Evolutionary conservation across 345 rosid genomes (phyloP), one percentile per base, ranked within the genome.

Genomic region (Geranium brycei): DNA sequence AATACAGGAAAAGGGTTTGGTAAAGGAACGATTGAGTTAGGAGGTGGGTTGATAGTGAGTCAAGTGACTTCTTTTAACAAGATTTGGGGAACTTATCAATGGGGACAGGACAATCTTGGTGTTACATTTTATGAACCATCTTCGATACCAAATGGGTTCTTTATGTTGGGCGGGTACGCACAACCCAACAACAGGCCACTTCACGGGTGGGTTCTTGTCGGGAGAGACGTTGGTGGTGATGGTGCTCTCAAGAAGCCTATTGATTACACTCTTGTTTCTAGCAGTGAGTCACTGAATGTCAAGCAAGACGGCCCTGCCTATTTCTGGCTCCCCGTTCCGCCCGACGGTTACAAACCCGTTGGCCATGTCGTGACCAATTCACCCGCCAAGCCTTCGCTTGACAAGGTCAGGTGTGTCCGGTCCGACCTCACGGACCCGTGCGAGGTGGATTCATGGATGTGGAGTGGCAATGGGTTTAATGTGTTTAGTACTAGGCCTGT

Each of bases 241-340:
- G 62, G 63, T 12, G 66, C 70, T 53, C 68, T 92, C 31, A 72
- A 74, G 40, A 72, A 69, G 19, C 98, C 98, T 11, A 2, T 75
- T 3, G 98, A 89, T 74, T 92, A 86, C 75, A 79, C 75, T 57
- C 95, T 92, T 51, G 79, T 87, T 57, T 89, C 85, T 85, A 87
- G 77, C 76, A 87, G 93, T 4, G 87, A 87, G 61, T 71, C 87
- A 18, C 17, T 71, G 64, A 76, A 77, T 28, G 80, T 85, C 65
- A 82, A 83, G 67, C 91, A 87, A 76, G 91, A 85, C 6, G 84
- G 87, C 0, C 3, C 62, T 18, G 87, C 82, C 0, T 92, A 78
- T n/a, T 12, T 89, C 53, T 92, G 98, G 98, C 77, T 78, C 10
- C 98, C 98, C 1, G 61, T 59, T 4, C 73, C 96, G 0, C 89